phyloP scores from a whole-genome alignment of 2,329 filamentous ascomycete species.

The Aureobasidium sp. region DNA sequence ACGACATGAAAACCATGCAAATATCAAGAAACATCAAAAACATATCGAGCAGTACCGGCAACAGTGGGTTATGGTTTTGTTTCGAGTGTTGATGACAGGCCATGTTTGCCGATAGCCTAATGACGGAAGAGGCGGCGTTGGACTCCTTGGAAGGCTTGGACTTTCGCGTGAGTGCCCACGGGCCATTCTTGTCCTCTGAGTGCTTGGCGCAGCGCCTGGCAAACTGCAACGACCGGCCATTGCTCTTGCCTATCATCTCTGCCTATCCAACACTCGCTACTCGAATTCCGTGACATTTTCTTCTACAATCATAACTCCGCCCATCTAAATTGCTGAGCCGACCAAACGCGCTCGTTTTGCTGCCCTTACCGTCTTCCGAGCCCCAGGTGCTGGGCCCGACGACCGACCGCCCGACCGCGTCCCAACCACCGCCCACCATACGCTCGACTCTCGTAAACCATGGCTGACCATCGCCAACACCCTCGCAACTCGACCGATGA shows the following conservation, averaged over 20 bases:
- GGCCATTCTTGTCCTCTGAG: background rate
- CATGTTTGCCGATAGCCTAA: background rate
- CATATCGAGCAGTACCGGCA: too few relatives aligned
- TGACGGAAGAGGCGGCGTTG: background rate
- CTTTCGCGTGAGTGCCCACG: background rate
- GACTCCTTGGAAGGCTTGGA: background rate
- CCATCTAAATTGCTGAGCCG: background rate
- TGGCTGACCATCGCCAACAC: background rate
- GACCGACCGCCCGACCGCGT: background rate
- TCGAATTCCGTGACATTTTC: background rate
- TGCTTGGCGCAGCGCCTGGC: background rate
- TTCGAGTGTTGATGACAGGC: background rate
- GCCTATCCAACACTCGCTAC: constrained; percentile 7
- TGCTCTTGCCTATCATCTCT: background rate
- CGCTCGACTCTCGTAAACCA: background rate
- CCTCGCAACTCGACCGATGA: constrained; percentile 20
- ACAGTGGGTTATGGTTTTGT: background rate
- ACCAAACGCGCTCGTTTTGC: constrained; percentile 10
- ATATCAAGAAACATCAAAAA: background rate
- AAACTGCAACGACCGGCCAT: background rate
- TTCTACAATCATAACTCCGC: background rate
- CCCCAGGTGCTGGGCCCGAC: constrained; percentile 7
- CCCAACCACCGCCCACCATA: background rate
- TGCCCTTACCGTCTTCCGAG: background rate
- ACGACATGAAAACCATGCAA: constrained; percentile 7